These are phyloP conservation scores for Dissophora globulifera DNA, from an alignment of 192 early-diverging fungal genomes.

Conservation along the genomic window DNA sequence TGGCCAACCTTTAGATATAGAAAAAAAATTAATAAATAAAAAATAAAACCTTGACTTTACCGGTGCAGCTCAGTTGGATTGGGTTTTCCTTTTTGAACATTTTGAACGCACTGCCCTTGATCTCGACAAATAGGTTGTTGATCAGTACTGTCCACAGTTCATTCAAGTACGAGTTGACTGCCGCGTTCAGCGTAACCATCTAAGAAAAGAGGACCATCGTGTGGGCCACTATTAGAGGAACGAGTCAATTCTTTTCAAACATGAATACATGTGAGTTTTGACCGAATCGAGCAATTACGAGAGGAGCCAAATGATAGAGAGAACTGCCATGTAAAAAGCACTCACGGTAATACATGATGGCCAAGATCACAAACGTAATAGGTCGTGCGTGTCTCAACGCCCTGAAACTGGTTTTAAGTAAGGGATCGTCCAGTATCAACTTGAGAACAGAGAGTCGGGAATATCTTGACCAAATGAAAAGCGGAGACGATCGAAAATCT, in stretches of 20 bases:
- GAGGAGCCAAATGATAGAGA: background rate
- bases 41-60: constrained; percentile 53
- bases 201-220: constrained; percentile 93
- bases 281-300: background rate
- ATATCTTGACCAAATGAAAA: constrained; percentile 94
- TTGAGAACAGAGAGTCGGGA: constrained; percentile 91
- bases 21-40: no score
- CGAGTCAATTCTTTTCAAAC: background rate
- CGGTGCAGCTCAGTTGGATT: constrained; percentile 93
- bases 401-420: constrained; percentile 24
- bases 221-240: constrained; percentile 70
- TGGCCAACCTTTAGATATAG: no score
- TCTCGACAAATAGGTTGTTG: constrained; percentile 98
- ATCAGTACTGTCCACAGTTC: constrained; percentile 93
- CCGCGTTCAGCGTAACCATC: constrained; percentile 95
- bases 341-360: constrained; percentile 83
- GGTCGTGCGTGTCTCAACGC: constrained; percentile 58
- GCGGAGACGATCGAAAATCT: constrained; percentile 93
- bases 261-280: background rate
- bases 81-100: constrained; percentile 96
- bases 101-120: constrained; percentile 97
- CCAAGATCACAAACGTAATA: constrained; percentile 76
- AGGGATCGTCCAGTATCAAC: constrained; percentile 62
- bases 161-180: constrained; percentile 96
- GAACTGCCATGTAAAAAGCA: no score